Percentiles rank a stretch among this genome's conserved stretches.
These are phyloP conservation scores for Torulaspora pretoriensis DNA, from an alignment of 1,139 yeast genomes.

Conservation along the genomic window DNA sequence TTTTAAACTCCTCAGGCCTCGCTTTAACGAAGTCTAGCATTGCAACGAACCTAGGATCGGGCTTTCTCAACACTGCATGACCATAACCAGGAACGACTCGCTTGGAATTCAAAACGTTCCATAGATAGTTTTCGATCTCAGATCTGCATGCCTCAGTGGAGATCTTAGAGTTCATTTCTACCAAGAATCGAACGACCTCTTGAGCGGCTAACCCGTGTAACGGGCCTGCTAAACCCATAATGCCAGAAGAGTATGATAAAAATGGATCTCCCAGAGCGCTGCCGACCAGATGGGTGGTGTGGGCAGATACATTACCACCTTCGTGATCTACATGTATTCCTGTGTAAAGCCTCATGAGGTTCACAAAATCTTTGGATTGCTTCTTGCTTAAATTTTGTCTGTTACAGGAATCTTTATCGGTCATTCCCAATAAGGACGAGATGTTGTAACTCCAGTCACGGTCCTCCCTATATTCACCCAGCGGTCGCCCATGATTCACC, in stretches of 20 bases:
- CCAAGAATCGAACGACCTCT: conserved; percentile 92
- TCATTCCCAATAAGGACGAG: conserved; percentile 71
- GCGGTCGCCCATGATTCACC: conserved; percentile 76
- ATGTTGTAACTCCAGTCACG: conserved; percentile 90
- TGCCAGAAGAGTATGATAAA: conserved; percentile 89
- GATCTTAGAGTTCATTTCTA: conserved; percentile 72
- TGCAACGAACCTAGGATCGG: conserved; percentile 64
- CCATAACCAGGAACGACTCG: conserved; percentile 98
- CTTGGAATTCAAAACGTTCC: conserved; percentile 88
- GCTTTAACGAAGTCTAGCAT: conserved; percentile 38
- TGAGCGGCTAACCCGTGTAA: conserved; percentile 98
- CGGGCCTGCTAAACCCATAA: conserved; percentile 97
- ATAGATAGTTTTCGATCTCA: conserved; percentile 80
- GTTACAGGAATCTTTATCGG: conserved; percentile 45
- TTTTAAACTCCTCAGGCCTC: conserved; percentile 33
- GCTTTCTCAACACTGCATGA: conserved; percentile 93
- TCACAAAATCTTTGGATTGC: conserved; percentile 51
- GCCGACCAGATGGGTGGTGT: conserved; percentile 95
- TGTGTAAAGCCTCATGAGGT: conserved; percentile 87
- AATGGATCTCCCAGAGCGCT: conserved; percentile 92
- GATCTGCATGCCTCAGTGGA: conserved; percentile 68
- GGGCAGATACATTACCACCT: conserved; percentile 98
- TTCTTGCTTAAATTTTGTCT: conserved; percentile 46
- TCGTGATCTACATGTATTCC: conserved; percentile 97
- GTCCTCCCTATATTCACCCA: conserved; percentile 59